These are phyloP conservation scores for Prunus yedoensis DNA, from an alignment of 331 rosid species.

Conservation along the genomic window DNA sequence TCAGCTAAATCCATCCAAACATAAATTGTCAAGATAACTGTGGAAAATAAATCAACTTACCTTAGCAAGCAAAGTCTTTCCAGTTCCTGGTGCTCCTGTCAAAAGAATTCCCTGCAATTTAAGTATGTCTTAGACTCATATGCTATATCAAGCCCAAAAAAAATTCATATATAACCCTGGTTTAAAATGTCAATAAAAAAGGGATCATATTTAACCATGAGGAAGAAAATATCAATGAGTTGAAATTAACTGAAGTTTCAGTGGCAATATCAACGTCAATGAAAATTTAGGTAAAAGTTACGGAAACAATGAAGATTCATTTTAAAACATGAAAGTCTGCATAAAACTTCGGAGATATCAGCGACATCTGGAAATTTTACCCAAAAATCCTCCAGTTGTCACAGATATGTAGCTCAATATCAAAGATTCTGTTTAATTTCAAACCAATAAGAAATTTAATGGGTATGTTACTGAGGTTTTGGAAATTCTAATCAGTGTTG, in stretches of 20 bases:
- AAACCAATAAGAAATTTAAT: no score
- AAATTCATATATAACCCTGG: neutral
- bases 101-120: conserved; percentile 88
- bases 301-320: no score
- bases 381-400: no score
- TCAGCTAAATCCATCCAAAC: neutral
- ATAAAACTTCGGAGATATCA: neutral
- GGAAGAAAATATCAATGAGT: neutral
- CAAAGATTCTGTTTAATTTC: no score
- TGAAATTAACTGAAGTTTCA: neutral
- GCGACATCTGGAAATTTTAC: no score
- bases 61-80: conserved; percentile 97
- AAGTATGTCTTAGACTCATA: conserved; percentile 31
- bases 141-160: conserved; percentile 10
- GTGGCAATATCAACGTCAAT: neutral
- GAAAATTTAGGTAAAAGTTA: neutral
- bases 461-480: no score
- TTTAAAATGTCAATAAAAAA: neutral
- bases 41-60: conserved; percentile 36
- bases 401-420: no score
- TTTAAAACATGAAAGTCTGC: neutral
- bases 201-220: no score
- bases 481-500: neutral
- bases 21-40: neutral
- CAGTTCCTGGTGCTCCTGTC: conserved; percentile 99